A percentile compares a stretch with the other conserved stretches of the same genome.
These are phyloP conservation scores for Rhypophila decipiens DNA, from an alignment of 495 filamentous ascomycete species.

Conservation along the genomic window DNA sequence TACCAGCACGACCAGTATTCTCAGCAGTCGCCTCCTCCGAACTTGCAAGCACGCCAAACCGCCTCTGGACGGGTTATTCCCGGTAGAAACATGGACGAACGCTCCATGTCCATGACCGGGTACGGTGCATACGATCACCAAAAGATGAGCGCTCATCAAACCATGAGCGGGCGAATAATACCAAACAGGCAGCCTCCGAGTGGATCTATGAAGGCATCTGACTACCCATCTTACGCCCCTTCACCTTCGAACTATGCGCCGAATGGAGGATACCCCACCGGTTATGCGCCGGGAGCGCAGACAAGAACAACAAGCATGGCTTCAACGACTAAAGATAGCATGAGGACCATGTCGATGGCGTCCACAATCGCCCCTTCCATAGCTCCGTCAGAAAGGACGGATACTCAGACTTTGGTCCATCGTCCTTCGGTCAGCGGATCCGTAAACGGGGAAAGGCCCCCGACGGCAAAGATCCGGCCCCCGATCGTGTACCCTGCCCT, in stretches of 20 bases:
- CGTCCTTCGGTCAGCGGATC: conserved; percentile 39
- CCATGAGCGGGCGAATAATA: conserved; percentile 86
- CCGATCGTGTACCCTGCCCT: conserved; percentile 90
- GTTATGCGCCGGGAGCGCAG: conserved; percentile 32
- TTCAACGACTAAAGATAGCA: conserved; percentile 36
- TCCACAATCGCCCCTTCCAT: conserved; percentile 49
- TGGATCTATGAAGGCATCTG: conserved; percentile 10
- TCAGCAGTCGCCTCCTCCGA: conserved; percentile 57
- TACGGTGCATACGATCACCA: conserved; percentile 71
- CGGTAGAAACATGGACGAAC: conserved; percentile 75
- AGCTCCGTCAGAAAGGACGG: conserved; percentile 23
- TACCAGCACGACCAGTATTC: conserved; percentile 59
- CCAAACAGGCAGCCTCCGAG: conserved; percentile 50
- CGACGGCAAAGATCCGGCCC: conserved; percentile 46
- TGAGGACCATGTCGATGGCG: conserved; percentile 80
- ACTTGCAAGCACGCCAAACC: conserved; percentile 67
- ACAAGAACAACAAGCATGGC: conserved; percentile 49
- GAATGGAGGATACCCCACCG: conserved; percentile 14
- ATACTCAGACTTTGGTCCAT: conserved; percentile 37
- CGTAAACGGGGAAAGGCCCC: conserved; percentile 41
- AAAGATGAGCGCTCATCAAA: conserved; percentile 74
- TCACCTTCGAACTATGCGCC: not conserved
- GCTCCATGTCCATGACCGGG: conserved; percentile 91
- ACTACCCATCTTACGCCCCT: conserved; percentile 7
- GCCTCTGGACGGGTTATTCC: conserved; percentile 86